Evolutionary conservation across 2,329 filamentous ascomycete genomes (phyloP).

Genomic region (Helicocarpus griseus): DNA sequence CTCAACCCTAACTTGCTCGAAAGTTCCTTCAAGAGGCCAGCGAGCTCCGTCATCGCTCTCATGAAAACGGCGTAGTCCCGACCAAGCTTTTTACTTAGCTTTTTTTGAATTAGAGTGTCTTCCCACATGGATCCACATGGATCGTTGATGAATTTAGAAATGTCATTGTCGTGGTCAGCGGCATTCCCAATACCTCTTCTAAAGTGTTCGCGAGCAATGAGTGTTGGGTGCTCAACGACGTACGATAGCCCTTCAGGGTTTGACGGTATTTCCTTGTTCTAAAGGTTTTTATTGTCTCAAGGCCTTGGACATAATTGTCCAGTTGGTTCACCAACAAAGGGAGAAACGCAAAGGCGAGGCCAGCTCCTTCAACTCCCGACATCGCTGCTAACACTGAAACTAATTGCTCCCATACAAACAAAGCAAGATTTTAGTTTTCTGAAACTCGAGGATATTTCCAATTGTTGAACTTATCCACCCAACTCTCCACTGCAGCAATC

Average conservation of each 20-base stretch:
- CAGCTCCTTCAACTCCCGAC: constrained; percentile 12
- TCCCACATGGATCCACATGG: background rate
- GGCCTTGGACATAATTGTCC: constrained; percentile 9
- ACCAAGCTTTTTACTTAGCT: background rate
- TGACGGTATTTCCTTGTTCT: background rate
- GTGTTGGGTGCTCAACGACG: background rate
- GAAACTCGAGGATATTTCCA: no score
- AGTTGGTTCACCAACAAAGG: constrained; percentile 10
- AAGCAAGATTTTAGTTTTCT: no score
- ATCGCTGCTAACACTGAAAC: constrained; percentile 8
- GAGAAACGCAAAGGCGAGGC: constrained; percentile 11
- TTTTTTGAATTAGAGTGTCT: background rate
- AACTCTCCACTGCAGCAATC: no score
- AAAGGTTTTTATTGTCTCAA: background rate
- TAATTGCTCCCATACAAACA: no score
- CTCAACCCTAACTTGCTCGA: background rate
- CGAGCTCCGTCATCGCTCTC: background rate
- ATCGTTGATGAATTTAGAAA: background rate
- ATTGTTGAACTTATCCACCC: no score
- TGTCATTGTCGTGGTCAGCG: background rate
- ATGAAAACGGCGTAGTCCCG: background rate
- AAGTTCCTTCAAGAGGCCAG: background rate
- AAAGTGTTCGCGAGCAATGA: background rate
- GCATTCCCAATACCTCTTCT: background rate
- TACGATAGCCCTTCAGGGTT: background rate